phyloP scores from a whole-genome alignment of 2,329 filamentous ascomycete species.

The Magnaporthiopsis rhizophila region DNA sequence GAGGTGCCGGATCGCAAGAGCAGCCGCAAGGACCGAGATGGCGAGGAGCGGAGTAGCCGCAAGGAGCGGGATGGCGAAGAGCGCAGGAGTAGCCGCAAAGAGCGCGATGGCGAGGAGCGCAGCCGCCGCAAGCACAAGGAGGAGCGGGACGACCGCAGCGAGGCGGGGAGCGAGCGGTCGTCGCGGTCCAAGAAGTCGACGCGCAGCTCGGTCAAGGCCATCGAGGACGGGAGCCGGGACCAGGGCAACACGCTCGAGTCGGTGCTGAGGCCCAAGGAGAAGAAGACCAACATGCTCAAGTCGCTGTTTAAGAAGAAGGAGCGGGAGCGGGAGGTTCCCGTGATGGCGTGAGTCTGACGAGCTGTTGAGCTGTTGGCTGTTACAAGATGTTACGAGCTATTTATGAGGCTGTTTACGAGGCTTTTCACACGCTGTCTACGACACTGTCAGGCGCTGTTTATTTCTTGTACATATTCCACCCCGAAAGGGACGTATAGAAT shows the following conservation, averaged over 20 bases:
- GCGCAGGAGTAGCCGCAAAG: constrained; percentile 14
- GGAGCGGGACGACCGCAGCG: constrained; percentile 9
- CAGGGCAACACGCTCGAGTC: constrained; percentile 26
- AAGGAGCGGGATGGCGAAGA: neutral
- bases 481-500: too few relatives aligned
- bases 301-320: constrained; percentile 47
- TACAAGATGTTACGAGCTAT: too few relatives aligned
- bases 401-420: too few relatives aligned
- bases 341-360: neutral
- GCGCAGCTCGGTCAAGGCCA: constrained; percentile 21
- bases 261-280: constrained; percentile 36
- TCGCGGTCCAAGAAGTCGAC: constrained; percentile 22
- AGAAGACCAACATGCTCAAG: constrained; percentile 48
- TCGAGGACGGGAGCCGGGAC: constrained; percentile 29
- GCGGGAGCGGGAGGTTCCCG: constrained; percentile 3
- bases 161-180: constrained; percentile 17
- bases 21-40: constrained; percentile 14
- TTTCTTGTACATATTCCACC: too few relatives aligned
- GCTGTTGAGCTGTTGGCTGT: too few relatives aligned
- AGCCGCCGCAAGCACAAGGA: neutral
- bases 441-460: too few relatives aligned
- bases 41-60: neutral
- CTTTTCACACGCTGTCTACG: too few relatives aligned
- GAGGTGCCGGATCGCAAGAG: constrained; percentile 20
- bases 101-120: neutral